Conservation (phyloP, 768 basidiomycete species). For the Dioszegia crocea region DNA sequence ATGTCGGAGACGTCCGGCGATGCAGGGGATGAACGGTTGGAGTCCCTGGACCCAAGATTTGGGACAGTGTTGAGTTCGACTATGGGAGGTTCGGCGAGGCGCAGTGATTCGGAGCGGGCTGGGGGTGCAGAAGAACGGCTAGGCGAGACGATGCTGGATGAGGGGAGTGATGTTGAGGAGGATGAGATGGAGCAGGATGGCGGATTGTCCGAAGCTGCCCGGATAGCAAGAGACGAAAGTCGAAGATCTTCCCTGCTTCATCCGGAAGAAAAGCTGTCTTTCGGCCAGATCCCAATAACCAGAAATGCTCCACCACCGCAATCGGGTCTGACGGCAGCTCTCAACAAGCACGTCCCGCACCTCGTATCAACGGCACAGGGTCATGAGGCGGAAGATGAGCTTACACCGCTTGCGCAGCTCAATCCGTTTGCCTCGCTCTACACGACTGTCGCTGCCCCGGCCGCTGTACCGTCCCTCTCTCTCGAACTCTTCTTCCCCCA, state of each 20-base stretch:
- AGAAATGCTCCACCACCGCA: not conserved
- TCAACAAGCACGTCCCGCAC: slow-evolving; percentile 58
- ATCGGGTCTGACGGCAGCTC: slow-evolving; percentile 69
- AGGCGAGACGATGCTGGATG: slow-evolving; percentile 31
- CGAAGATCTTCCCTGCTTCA: not conserved
- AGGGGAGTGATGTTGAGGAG: slow-evolving; percentile 43
- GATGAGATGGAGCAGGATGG: slow-evolving; percentile 23
- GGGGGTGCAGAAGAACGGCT: slow-evolving; percentile 12
- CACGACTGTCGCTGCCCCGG: slow-evolving; percentile 73
- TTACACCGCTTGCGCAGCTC: slow-evolving; percentile 50
- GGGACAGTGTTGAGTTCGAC: slow-evolving; percentile 13
- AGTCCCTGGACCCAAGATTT: not conserved
- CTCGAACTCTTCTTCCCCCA: slow-evolving; percentile 83
- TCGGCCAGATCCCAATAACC: slow-evolving; percentile 21
- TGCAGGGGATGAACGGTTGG: slow-evolving; percentile 6
- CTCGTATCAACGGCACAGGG: slow-evolving; percentile 21
- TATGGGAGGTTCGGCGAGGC: slow-evolving; percentile 14
- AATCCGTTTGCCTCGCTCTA: slow-evolving; percentile 89
- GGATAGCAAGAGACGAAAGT: not conserved
- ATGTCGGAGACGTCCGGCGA: slow-evolving; percentile 24
- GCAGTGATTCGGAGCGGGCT: slow-evolving; percentile 20
- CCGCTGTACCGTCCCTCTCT: slow-evolving; percentile 60
- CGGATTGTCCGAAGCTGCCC: not conserved
- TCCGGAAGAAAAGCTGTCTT: slow-evolving; percentile 6
- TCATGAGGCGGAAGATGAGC: slow-evolving; percentile 1